phyloP scores from a whole-genome alignment of 2,329 filamentous ascomycete genomes.

The Aspergillus proliferans region DNA sequence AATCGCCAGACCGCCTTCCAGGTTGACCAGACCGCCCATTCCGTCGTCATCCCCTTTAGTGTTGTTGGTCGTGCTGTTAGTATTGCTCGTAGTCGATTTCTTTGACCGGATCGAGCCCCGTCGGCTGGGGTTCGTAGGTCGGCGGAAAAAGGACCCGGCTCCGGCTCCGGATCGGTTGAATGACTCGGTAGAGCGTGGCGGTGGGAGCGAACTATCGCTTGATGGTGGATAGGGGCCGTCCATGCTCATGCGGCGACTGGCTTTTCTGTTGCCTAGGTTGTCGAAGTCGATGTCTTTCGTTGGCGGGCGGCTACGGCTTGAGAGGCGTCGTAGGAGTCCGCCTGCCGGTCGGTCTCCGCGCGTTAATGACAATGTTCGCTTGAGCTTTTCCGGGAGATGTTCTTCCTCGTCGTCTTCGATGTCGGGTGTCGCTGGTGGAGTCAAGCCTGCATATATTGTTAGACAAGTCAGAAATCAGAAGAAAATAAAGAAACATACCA shows the following conservation, averaged over 20 bases:
- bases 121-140: slow-evolving; percentile 60
- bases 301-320: slow-evolving; percentile 38
- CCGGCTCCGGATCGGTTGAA: too few species aligned
- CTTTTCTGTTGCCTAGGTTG: slow-evolving; percentile 20
- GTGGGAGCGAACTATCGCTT: slow-evolving; percentile 29
- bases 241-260: slow-evolving; percentile 29
- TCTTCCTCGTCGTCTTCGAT: slow-evolving; percentile 36
- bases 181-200: slow-evolving; percentile 14
- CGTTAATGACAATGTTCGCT: slow-evolving; percentile 57
- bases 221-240: slow-evolving; percentile 25
- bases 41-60: slow-evolving; percentile 38
- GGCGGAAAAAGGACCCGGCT: slow-evolving; percentile 54
- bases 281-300: slow-evolving; percentile 33
- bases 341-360: slow-evolving; percentile 46
- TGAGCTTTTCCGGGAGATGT: slow-evolving; percentile 36
- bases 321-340: slow-evolving; percentile 42
- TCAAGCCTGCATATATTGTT: slow-evolving; percentile 46
- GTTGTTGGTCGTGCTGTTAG: slow-evolving; percentile 36
- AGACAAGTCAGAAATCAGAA: neutral
- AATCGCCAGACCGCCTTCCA: slow-evolving; percentile 79
- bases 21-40: slow-evolving; percentile 57
- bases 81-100: slow-evolving; percentile 54
- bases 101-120: slow-evolving; percentile 8
- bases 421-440: slow-evolving; percentile 61
- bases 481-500: slow-evolving; percentile 41